phyloP scores from a whole-genome alignment of 257 asterid species.

The Solanum chiquidenum region DNA sequence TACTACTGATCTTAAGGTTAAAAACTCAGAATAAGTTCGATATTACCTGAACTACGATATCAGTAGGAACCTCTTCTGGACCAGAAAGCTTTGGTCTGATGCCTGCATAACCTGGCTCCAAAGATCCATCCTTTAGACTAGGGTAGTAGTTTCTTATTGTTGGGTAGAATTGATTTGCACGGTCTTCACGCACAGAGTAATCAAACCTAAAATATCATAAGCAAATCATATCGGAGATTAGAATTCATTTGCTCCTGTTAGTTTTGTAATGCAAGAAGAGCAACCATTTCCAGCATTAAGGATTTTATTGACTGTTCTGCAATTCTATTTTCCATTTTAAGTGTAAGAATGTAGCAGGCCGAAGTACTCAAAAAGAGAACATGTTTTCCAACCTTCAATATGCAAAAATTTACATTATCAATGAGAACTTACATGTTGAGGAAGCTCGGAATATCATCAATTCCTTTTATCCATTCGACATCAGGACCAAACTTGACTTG shows the following conservation, averaged over 20 bases:
- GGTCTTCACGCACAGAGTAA: constrained; percentile 52
- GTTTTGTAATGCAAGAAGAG: neutral
- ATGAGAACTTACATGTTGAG: constrained; percentile 50
- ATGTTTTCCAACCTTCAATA: neutral
- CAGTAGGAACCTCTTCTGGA: constrained; percentile 38
- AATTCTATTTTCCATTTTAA: neutral
- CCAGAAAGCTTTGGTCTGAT: constrained; percentile 75
- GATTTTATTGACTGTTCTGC: neutral
- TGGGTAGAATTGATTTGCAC: constrained; percentile 54
- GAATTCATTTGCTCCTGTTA: neutral
- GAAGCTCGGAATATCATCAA: constrained; percentile 57
- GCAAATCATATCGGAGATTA: neutral
- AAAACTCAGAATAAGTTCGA: neutral
- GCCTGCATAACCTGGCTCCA: constrained; percentile 83
- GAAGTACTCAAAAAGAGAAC: neutral
- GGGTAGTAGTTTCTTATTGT: constrained; percentile 74
- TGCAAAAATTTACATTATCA: neutral
- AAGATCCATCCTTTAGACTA: constrained; percentile 43
- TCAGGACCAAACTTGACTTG: constrained; percentile 87
- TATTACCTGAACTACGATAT: constrained; percentile 69
- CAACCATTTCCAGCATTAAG: neutral
- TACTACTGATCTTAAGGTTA: neutral
- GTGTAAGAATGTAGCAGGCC: neutral
- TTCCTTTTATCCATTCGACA: constrained; percentile 73
- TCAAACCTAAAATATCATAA: constrained; percentile 40